Evolutionary conservation across 2,329 filamentous ascomycete species (phyloP), one percentile per base, ranked within the genome.

Genomic region (Pyrenochaeta sp.): DNA sequence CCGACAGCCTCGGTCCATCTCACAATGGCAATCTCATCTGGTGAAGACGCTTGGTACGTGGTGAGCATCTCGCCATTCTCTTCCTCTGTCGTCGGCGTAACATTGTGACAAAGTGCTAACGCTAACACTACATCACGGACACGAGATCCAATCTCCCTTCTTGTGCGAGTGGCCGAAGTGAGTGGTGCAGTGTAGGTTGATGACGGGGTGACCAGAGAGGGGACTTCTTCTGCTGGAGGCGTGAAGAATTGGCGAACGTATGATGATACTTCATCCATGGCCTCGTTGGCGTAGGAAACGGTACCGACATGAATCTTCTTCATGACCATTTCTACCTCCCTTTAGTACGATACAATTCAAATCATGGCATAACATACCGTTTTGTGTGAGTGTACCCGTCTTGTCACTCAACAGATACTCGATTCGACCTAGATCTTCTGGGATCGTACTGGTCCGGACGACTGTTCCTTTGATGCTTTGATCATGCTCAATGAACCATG

Each of bases 251-350:
- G 93, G 58, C 85, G 87, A 45, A 99, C 85, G 71, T 97, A 97
- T 0, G 90, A 85, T 11, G 87, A 81, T 11, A 99, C 95, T 78
- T 99, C 96, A 64, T 98, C 95, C 95, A 99, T 99, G 9, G 95
- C 94, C 72, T 99, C 95, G 65, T 97, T 97, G 30, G 94, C 95
- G 69, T 99, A 99, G 1, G 94, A 98, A 1, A 98, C 95, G 9
- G 95, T 99, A 9, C 96, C 95, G 47, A 99, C 91, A 69, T 99
- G 96, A 5, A 99, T 94, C 77, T 99, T 99, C 73, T 96, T 97
- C 84, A 99, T 89, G 71, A 97, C 94, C 93, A 97, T 97, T 69
- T 97, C 92, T 83, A 43, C 23, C 14, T 3, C 41, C 64, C 59
- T 53, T 72, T 49, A 71, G 62, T 15, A n/a, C 21, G 45, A 23